Evolutionary conservation across 202 grass and related monocot genomes (phyloP), one percentile per base, ranked within the genome.

Genomic region (Setaria viridis): DNA sequence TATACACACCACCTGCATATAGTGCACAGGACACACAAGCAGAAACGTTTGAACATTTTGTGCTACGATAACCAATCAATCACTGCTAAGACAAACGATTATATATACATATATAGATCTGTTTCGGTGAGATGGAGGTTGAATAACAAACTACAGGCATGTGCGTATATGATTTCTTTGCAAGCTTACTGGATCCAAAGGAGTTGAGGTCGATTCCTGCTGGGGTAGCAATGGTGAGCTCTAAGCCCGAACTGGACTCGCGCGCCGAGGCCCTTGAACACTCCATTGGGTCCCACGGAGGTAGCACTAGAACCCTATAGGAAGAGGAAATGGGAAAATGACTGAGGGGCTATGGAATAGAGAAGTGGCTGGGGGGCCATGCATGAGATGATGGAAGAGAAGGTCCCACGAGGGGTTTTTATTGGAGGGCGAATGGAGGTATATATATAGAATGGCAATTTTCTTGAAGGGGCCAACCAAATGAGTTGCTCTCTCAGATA

Each of bases 151-250:
- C 53, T 56, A 56, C 9, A 56, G 16, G 53, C 34, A 35, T 35
- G 34, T 80, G 15, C 37, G 4, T 71, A 0, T 53, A 16, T 53
- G 15, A 5, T 15, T 51, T 57, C 19, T 57, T 57, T 57, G 19
- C 55, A 57, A 57, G 49, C 35, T 60, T 77, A 85, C 85, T 65
- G 13, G 74, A 84, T 45, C 56, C 76, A 6, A 78, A 85, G 48
- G 84, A 85, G 62, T 19, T 77, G 41, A 89, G 69, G 39, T 81
- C 8, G 25, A 76, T 9, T 3, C 72, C 86, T 41, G 88, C 86
- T 41, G 88, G 90, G 17, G 89, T 79, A 17, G 84, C 88, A 7
- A 95, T 85, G 88, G 86, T 91, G 78, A 93, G 88, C 39, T 93
- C 86, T 57, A 95, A 85, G 42, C 68, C 71, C 10, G 53, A 82